A percentile compares a stretch with the other conserved stretches of the same genome.
These are phyloP conservation scores for Aspergillus olivimuriae DNA, from an alignment of 495 filamentous ascomycete species.

Conservation along the genomic window DNA sequence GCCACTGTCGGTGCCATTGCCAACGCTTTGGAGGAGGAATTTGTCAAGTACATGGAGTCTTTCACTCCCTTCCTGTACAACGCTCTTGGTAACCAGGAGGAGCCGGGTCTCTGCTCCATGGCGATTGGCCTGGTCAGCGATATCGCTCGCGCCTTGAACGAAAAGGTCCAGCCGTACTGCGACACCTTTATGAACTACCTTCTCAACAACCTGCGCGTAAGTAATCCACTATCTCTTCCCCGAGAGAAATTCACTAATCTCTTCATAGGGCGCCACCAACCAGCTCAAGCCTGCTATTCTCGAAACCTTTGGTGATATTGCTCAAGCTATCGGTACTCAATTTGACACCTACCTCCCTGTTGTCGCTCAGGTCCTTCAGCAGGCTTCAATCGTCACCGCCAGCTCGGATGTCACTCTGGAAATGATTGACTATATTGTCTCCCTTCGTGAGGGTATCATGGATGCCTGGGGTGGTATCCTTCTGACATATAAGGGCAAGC, in stretches of 20 bases:
- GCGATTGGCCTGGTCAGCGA: constrained; percentile 96
- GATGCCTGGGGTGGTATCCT: constrained; percentile 98
- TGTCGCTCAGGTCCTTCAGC: constrained; percentile 88
- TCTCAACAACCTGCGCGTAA: constrained; percentile 78
- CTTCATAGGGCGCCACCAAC: constrained; percentile 59
- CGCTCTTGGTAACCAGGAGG: constrained; percentile 90
- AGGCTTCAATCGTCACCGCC: constrained; percentile 75
- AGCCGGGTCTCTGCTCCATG: constrained; percentile 89
- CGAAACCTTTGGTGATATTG: constrained; percentile 97
- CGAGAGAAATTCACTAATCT: constrained; percentile 32
- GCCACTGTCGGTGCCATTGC: constrained; percentile 81
- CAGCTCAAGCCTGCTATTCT: constrained; percentile 98
- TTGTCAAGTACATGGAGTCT: constrained; percentile 92
- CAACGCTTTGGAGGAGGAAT: constrained; percentile 83
- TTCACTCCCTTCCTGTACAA: constrained; percentile 89
- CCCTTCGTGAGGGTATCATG: constrained; percentile 94
- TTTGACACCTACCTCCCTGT: constrained; percentile 90
- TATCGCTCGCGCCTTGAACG: constrained; percentile 84
- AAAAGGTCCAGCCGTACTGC: constrained; percentile 86
- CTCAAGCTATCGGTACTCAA: constrained; percentile 84
- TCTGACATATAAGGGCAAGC: constrained; percentile 72
- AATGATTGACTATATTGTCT: constrained; percentile 92
- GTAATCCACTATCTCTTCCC: constrained; percentile 27
- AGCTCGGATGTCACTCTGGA: constrained; percentile 69
- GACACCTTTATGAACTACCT: constrained; percentile 97